Evolutionary conservation across 2,329 filamentous ascomycete genomes (phyloP).

Genomic region (Paracorniculantispora psalliotae): DNA sequence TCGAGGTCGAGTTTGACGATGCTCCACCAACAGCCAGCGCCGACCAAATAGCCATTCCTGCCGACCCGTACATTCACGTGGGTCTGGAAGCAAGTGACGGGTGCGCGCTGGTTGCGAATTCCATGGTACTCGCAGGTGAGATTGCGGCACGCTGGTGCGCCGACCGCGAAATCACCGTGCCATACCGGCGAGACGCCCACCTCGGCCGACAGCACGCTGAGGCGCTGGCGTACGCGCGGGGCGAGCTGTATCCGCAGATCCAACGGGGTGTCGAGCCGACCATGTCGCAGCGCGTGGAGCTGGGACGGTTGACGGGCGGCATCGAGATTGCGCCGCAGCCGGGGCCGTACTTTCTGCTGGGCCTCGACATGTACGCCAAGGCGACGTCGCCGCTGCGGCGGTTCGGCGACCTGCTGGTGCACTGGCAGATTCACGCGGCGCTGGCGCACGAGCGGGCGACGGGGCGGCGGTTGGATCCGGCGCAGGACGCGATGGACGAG

Average conservation of each 20-base stretch:
- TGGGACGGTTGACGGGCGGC: slow-evolving; percentile 37
- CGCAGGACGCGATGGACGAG: slow-evolving; percentile 24
- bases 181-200: slow-evolving; percentile 50
- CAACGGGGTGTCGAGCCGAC: slow-evolving; percentile 29
- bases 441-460: slow-evolving; percentile 41
- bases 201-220: slow-evolving; percentile 31
- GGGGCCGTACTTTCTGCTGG: slow-evolving; percentile 52
- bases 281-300: slow-evolving; percentile 24
- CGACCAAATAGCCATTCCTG: slow-evolving; percentile 25
- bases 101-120: slow-evolving; percentile 32
- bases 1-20: slow-evolving; percentile 38
- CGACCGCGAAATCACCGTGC: slow-evolving; percentile 52
- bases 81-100: slow-evolving; percentile 25
- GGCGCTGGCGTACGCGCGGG: slow-evolving; percentile 32
- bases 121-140: slow-evolving; percentile 59
- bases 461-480: slow-evolving; percentile 21
- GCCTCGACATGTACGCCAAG: slow-evolving; percentile 56
- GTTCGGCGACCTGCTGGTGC: slow-evolving; percentile 56
- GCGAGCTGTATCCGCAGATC: slow-evolving; percentile 31
- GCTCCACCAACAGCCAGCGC: slow-evolving; percentile 13
- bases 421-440: slow-evolving; percentile 62
- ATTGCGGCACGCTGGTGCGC: slow-evolving; percentile 57
- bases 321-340: slow-evolving; percentile 49
- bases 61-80: slow-evolving; percentile 48
- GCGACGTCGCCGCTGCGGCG: slow-evolving; percentile 63